Evolutionary conservation across 129 eudicot species (phyloP).

Genomic region (Chrysanthemum makinoi): DNA sequence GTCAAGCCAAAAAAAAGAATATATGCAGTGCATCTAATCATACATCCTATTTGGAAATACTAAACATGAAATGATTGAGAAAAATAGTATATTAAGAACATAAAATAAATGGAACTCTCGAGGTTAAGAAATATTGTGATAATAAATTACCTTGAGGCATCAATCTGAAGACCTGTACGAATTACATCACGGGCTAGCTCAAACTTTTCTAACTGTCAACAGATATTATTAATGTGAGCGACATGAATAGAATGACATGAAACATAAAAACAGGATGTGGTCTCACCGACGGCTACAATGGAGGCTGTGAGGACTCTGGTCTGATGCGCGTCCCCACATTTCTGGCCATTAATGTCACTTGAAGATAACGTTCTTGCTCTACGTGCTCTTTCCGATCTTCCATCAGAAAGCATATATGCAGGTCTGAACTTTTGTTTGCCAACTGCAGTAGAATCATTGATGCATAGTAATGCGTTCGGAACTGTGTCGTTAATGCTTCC

Average conservation of each 20-base stretch:
- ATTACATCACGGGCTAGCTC: no score
- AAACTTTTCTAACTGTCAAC: no score
- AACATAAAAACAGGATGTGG: no score
- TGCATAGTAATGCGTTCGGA: constrained; percentile 67
- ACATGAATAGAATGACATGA: no score
- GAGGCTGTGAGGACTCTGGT: no score
- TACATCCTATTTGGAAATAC: not conserved
- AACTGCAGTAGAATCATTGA: constrained; percentile 31
- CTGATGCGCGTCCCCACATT: no score
- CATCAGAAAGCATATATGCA: constrained; percentile 81
- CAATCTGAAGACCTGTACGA: no score
- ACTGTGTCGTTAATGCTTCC: constrained; percentile 91
- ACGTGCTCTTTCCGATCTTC: constrained; percentile 93
- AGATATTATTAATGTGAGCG: no score
- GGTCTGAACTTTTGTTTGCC: constrained; percentile 61
- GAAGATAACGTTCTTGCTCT: constrained; percentile 54
- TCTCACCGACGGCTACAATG: no score
- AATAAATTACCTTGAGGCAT: no score
- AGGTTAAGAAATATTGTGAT: not conserved
- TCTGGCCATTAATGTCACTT: no score
- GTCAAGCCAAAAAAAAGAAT: not conserved
- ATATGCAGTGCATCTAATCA: constrained; percentile 8
- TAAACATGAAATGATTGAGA: not conserved
- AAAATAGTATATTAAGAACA: not conserved
- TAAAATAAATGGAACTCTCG: not conserved